phyloP scores from a whole-genome alignment of 1,284 basidiomycete genomes.

The Cerioporus squamosus region DNA sequence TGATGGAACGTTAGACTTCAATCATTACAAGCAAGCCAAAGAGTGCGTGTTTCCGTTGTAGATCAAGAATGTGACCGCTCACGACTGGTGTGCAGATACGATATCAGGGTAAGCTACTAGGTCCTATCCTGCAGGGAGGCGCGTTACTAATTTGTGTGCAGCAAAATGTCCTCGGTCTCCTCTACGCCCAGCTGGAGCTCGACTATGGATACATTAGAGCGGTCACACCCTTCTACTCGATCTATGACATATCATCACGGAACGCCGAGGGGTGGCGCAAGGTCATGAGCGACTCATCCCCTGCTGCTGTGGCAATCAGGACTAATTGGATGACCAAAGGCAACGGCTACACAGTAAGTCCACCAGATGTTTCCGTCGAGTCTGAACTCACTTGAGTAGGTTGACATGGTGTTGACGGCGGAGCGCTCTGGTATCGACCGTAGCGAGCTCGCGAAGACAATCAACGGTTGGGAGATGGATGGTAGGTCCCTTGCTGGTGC shows the following conservation, averaged over 20 bases:
- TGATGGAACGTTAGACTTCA: constrained; percentile 47
- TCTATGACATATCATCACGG: constrained; percentile 44
- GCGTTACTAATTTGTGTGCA: constrained; percentile 25
- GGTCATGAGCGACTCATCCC: constrained; percentile 38
- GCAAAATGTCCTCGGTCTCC: constrained; percentile 48
- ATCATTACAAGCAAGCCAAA: constrained; percentile 47
- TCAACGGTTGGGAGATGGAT: constrained; percentile 44
- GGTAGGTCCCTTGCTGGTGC: constrained; percentile 25
- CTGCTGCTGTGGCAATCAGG: constrained; percentile 41
- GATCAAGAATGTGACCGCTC: not conserved
- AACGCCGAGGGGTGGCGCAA: constrained; percentile 33
- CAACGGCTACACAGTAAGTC: constrained; percentile 33
- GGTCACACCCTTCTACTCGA: constrained; percentile 49
- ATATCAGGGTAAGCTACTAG: constrained; percentile 42
- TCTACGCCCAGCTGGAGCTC: constrained; percentile 55
- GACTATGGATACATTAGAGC: constrained; percentile 49
- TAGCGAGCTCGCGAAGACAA: constrained; percentile 38
- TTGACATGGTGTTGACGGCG: constrained; percentile 43
- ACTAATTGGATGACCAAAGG: constrained; percentile 39
- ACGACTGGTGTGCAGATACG: constrained; percentile 33
- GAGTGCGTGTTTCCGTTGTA: constrained; percentile 32
- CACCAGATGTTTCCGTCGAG: not conserved
- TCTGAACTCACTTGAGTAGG: constrained; percentile 27
- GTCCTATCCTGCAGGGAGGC: not conserved
- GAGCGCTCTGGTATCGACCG: constrained; percentile 36